These are phyloP conservation scores for Hypoxylon trugodes DNA, from an alignment of 495 filamentous ascomycete species.

Conservation along the genomic window DNA sequence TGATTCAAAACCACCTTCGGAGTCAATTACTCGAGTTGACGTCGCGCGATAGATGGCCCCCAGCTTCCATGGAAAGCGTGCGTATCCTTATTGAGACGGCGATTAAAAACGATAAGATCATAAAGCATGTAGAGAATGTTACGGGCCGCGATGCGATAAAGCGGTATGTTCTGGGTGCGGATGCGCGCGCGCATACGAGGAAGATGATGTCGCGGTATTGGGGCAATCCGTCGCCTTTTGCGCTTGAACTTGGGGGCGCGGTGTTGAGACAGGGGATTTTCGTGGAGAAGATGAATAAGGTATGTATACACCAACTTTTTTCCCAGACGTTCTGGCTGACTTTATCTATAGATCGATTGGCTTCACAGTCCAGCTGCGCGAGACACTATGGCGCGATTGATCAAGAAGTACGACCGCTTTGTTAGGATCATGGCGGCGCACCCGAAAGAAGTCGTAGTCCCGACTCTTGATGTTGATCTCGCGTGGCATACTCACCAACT, in stretches of 20 bases:
- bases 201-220: conserved; percentile 84
- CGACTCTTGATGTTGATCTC: conserved; percentile 88
- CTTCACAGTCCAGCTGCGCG: conserved; percentile 70
- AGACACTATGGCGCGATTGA: conserved; percentile 71
- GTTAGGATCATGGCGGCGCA: conserved; percentile 68
- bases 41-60: conserved; percentile 25
- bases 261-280: conserved; percentile 84
- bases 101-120: conserved; percentile 34
- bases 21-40: conserved; percentile 48
- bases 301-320: conserved; percentile 4
- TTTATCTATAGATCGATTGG: conserved; percentile 66
- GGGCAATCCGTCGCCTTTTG: conserved; percentile 75
- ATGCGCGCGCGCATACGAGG: conserved; percentile 63
- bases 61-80: conserved; percentile 54
- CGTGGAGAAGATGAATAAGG: conserved; percentile 79
- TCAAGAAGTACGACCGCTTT: conserved; percentile 76
- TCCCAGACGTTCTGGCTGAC: background rate
- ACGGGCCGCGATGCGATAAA: background rate
- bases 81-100: conserved; percentile 54
- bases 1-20: conserved; percentile 57
- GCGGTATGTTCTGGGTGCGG: conserved; percentile 25
- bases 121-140: conserved; percentile 45
- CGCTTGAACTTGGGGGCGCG: conserved; percentile 77
- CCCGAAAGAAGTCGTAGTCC: conserved; percentile 68
- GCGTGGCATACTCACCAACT: conserved; percentile 82